These are phyloP conservation scores for Globisporangium okanoganense DNA, from an alignment of 352 stramenopile genomes.

Conservation along the genomic window DNA sequence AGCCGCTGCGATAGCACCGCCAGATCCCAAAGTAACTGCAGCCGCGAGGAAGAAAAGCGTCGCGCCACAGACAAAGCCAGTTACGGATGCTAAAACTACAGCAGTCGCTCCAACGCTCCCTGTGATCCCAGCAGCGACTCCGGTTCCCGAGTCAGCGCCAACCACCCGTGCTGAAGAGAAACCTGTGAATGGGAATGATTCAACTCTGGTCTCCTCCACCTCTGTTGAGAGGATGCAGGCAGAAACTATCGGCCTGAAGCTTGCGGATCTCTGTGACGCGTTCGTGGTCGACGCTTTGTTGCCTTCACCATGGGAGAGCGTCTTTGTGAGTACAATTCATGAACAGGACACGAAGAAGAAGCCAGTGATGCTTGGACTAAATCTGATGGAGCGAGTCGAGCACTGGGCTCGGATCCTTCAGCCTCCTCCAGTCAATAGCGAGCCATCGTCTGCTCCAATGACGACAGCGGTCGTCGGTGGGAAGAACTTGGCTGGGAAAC, in stretches of 20 bases:
- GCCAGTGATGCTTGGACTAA: conserved; percentile 21
- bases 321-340: conserved; percentile 7
- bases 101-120: background rate
- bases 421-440: background rate
- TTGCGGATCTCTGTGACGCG: conserved; percentile 15
- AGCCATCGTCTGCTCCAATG: background rate
- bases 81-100: background rate
- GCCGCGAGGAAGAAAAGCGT: conserved; percentile 24
- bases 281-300: conserved; percentile 30
- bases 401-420: conserved; percentile 36
- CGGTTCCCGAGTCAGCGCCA: background rate
- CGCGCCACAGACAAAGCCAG: conserved; percentile 14
- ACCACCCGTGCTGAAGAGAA: background rate
- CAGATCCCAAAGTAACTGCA: conserved; percentile 14
- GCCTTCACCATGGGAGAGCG: conserved; percentile 10
- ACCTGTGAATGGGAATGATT: background rate
- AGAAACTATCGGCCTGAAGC: conserved; percentile 13
- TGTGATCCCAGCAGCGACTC: background rate
- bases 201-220: background rate
- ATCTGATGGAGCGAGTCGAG: conserved; percentile 18
- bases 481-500: conserved; percentile 40
- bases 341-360: background rate
- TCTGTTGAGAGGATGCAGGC: conserved; percentile 10
- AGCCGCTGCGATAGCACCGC: conserved; percentile 4
- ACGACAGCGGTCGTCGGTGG: conserved; percentile 55